These are phyloP conservation scores for Zygoascus flipseniorum DNA, from an alignment of 805 yeast genomes.

Conservation along the genomic window DNA sequence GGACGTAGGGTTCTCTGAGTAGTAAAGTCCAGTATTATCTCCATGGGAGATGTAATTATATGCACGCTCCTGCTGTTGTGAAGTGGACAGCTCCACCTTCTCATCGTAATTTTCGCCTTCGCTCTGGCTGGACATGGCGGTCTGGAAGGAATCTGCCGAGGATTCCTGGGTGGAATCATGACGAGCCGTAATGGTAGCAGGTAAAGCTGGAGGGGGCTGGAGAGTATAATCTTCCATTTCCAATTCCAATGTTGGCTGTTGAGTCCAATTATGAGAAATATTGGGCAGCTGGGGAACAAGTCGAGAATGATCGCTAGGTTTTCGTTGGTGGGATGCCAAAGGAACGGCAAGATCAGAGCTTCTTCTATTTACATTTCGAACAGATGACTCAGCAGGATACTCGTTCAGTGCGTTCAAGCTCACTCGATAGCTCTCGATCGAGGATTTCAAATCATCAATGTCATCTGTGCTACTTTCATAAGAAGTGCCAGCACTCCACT, in stretches of 20 bases:
- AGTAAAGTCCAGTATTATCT: neutral
- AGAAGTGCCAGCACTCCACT: neutral
- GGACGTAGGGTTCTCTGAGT: neutral
- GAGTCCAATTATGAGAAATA: neutral
- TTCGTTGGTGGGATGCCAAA: neutral
- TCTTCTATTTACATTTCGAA: neutral
- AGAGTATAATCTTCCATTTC: constrained; percentile 4
- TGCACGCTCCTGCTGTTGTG: neutral
- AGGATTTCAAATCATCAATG: constrained; percentile 4
- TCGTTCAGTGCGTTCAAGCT: constrained; percentile 4
- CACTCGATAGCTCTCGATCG: constrained; percentile 8
- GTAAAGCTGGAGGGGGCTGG: constrained; percentile 2
- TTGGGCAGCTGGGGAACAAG: neutral
- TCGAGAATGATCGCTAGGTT: neutral
- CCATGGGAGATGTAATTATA: neutral
- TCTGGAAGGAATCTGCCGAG: constrained; percentile 13
- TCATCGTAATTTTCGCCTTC: neutral
- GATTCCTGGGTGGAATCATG: constrained; percentile 8
- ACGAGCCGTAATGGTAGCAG: neutral
- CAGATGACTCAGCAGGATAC: neutral
- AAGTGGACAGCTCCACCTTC: neutral
- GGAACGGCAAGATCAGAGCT: neutral
- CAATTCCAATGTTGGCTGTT: constrained; percentile 1
- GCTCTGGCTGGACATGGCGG: constrained; percentile 8
- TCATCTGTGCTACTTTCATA: constrained; percentile 3